Evolutionary conservation across 352 stramenopile genomes (phyloP), one percentile per base, ranked within the genome.

Genomic region (Plasmopara halstedii): DNA sequence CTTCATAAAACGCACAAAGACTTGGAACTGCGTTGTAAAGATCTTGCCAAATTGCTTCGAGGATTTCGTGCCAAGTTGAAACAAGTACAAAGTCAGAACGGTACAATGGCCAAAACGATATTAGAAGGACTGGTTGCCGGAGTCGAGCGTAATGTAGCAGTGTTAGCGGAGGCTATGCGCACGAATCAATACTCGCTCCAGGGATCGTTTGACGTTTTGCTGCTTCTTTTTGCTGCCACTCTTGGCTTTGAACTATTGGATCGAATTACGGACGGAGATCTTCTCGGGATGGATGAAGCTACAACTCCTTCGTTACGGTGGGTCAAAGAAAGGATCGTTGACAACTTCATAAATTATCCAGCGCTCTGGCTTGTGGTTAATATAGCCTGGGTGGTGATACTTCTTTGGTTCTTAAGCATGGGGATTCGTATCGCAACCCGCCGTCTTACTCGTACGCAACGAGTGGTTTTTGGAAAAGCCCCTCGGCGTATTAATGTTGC

Each of bases 201-300:
- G 8, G 58, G 70, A 11, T 86, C 76, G 2, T 76, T 96, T 23
- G 85, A 97, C 46, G 63, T 97, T 4, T 41, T 98, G 25, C 67
- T 97, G 47, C 47, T 95, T 18, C 63, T 98, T 21, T 97, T 98
- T 54, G 77, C 87, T 14, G 92, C 72, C 0, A 83, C 94, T 17
- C 61, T 98, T 15, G 85, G 90, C 4, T 98, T 97, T 64, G 87
- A 96, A 26, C 57, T 98, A 17, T 71, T 98, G 10, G 94, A 99
- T 67, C 83, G 94, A 46, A 76, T 98, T 50, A 98, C 94, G 1
- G 91, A 96, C 34, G 77, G 82, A 15, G 94, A 92, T 58, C 70
- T 94, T 6, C 74, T 98, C 13, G 74, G 73, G 4, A 78, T 70
- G 32, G 71, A 86, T 34, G 57, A 67, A 42, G 68, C 61, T 13